These are phyloP conservation scores for Verbena officinalis DNA, from an alignment of 257 asterid genomes.

Conservation along the genomic window DNA sequence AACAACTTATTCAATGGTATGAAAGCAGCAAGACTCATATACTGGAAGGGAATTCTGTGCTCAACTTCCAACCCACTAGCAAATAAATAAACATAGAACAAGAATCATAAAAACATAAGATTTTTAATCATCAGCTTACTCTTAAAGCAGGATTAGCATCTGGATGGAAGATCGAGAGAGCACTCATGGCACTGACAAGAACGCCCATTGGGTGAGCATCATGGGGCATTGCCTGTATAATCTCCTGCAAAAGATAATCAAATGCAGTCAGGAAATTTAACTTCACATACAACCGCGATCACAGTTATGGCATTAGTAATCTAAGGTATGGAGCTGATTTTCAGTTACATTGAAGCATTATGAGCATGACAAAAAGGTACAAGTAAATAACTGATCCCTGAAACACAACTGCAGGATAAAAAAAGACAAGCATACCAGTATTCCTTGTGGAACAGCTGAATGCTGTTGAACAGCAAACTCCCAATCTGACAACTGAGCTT, in stretches of 20 bases:
- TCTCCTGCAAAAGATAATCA: conserved; percentile 70
- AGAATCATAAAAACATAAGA: conserved; percentile 1
- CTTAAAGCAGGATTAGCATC: conserved; percentile 99
- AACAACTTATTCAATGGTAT: neutral
- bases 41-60: neutral
- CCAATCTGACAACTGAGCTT: conserved; percentile 89
- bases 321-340: neutral
- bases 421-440: conserved; percentile 44
- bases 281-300: conserved; percentile 11
- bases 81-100: conserved; percentile 6
- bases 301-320: neutral
- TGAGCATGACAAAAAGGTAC: conserved; percentile 4
- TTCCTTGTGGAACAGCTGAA: conserved; percentile 48
- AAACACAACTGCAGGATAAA: conserved; percentile 28
- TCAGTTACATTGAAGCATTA: neutral
- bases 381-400: neutral
- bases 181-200: conserved; percentile 95
- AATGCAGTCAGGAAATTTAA: conserved; percentile 33
- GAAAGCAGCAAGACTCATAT: conserved; percentile 18
- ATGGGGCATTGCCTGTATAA: conserved; percentile 98
- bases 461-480: conserved; percentile 93
- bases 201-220: conserved; percentile 99
- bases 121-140: conserved; percentile 48
- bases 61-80: conserved; percentile 10
- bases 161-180: conserved; percentile 96